Evolutionary conservation across 1,284 basidiomycete genomes (phyloP), one percentile per base, ranked within the genome.

Genomic region (Filobasidium uniguttulatum): DNA sequence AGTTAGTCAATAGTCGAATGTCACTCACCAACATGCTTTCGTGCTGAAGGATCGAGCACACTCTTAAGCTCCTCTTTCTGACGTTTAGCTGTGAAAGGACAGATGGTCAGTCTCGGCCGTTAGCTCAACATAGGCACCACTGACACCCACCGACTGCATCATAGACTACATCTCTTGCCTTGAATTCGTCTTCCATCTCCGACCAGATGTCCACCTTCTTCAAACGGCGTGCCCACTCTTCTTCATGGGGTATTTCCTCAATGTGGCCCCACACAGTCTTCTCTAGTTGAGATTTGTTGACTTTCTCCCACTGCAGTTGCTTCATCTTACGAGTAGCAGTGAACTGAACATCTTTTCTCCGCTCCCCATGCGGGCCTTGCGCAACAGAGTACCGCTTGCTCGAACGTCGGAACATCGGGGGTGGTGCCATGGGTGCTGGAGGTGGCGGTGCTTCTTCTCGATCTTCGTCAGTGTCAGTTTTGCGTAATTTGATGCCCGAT

Each of bases 111-210:
- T n/a, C 15, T 28, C 22, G 7, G 17, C 15, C 22, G 25, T 17
- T 5, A 20, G 10, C 22, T 19, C 43, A 35, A n/a, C 3, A 31
- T 23, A 5, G 22, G n/a, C 20, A 36, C 22, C 5, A 20, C 77
- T 78, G n/a, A 1, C 1, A 62, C 63, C 59, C 41, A 65, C 63
- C 66, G 46, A 71, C 65, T 5, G 67, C 66, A 48, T 68, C 64
- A 60, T 70, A 60, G 59, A 91, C 88, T 44, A 89, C 75, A 67
- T 94, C 89, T 69, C 93, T 91, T 17, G 91, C 90, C 65, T 93
- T 91, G 74, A 98, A 98, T 64, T 93, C 90, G 62, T 94, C 85
- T 68, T 98, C 91, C 83, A 98, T 97, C 71, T 91, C 85, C 60
- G 77, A 77, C 81, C 91, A 97, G 9, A 98, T 79, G 35, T 91